These are phyloP conservation scores for Trebouxia sp. DNA, from an alignment of 139 green algal species.

Conservation along the genomic window DNA sequence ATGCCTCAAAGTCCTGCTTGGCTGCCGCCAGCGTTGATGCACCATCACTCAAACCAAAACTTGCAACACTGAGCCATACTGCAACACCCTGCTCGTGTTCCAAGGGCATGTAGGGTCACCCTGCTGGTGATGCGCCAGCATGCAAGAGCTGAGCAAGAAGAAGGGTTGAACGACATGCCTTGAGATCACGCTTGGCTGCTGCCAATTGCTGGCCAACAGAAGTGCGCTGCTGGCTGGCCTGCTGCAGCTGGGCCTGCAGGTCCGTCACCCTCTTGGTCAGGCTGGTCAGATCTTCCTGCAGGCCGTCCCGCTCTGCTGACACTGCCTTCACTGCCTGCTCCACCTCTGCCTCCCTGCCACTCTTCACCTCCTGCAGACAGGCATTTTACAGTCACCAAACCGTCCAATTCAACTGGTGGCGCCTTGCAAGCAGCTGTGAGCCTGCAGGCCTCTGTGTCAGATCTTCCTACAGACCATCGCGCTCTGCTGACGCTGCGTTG, in stretches of 20 bases:
- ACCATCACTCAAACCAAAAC: too few species aligned
- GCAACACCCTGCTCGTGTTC: too few species aligned
- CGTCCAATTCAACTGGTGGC: too few species aligned
- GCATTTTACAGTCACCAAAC: not conserved
- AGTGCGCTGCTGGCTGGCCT: not conserved
- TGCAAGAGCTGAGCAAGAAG: not conserved
- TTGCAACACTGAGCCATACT: too few species aligned
- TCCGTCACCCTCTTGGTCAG: not conserved
- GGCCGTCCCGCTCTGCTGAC: not conserved
- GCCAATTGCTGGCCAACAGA: not conserved
- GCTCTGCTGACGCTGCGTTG: too few species aligned
- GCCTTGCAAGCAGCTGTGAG: too few species aligned
- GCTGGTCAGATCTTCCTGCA: not conserved
- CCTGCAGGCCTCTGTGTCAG: too few species aligned
- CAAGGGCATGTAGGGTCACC: too few species aligned
- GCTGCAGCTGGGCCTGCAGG: not conserved
- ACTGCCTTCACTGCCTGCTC: not conserved
- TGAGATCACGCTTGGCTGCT: not conserved
- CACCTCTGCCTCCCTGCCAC: not conserved
- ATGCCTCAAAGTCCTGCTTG: too few species aligned
- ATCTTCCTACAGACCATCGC: too few species aligned
- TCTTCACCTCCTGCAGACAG: not conserved
- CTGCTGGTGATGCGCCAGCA: not conserved
- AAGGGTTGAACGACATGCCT: not conserved
- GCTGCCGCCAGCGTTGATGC: too few species aligned